Conservation (phyloP, 2,329 filamentous ascomycete species). For the Penicillium olsonii region DNA sequence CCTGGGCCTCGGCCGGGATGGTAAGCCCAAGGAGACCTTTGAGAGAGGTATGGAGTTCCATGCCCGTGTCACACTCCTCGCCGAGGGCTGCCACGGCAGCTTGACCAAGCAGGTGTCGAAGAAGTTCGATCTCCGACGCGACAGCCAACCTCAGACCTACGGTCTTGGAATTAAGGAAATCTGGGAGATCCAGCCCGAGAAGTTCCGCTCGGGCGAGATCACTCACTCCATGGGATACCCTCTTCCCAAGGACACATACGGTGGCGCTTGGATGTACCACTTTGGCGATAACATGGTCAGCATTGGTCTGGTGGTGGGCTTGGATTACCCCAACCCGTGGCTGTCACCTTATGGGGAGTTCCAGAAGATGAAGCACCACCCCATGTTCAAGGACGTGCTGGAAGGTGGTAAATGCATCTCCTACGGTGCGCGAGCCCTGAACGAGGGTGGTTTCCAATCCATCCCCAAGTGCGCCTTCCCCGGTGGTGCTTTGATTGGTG, state of each 20-base stretch:
- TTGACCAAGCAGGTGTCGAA: conserved; percentile 92
- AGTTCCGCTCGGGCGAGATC: conserved; percentile 83
- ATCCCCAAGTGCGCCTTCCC: conserved; percentile 97
- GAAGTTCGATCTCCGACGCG: conserved; percentile 85
- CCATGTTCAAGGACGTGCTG: conserved; percentile 81
- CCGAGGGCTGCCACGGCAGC: conserved; percentile 93
- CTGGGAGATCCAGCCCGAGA: conserved; percentile 92
- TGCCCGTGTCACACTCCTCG: conserved; percentile 85
- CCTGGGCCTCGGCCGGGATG: conserved; percentile 77
- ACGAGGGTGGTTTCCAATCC: conserved; percentile 95
- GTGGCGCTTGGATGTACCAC: conserved; percentile 99
- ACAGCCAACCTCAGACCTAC: conserved; percentile 94
- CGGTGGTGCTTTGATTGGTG: conserved; percentile 90
- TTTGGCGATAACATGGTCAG: conserved; percentile 97
- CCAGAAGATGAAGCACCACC: conserved; percentile 97
- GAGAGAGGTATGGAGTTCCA: conserved; percentile 99
- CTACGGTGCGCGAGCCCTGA: conserved; percentile 86
- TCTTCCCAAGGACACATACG: conserved; percentile 83
- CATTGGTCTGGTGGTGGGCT: conserved; percentile 84
- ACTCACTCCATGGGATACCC: conserved; percentile 93
- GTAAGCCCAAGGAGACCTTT: conserved; percentile 84
- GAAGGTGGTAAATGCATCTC: conserved; percentile 97
- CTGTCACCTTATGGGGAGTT: conserved; percentile 94
- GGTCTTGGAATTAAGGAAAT: conserved; percentile 94
- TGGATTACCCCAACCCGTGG: conserved; percentile 98